These are phyloP conservation scores for Stentor roeselii DNA, from an alignment of 73 alveolate species.

Conservation along the genomic window DNA sequence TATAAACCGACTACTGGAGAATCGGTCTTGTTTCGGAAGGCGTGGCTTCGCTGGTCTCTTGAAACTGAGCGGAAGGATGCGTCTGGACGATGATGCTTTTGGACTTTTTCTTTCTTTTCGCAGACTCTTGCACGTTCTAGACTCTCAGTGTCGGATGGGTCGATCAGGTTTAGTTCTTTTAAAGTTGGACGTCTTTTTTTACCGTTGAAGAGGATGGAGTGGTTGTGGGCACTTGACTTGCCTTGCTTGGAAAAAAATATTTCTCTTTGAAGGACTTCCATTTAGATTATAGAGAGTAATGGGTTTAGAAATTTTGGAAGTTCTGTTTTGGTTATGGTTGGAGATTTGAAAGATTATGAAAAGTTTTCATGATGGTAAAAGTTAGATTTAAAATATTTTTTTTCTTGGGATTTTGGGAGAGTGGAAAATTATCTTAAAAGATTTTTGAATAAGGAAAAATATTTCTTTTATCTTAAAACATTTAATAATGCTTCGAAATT, in stretches of 20 bases:
- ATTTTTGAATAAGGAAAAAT: too few species aligned
- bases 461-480: too few species aligned
- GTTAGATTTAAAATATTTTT: too few species aligned
- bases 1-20: conserved; percentile 13
- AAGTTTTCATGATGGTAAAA: too few species aligned
- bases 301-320: too few species aligned
- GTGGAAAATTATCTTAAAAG: too few species aligned
- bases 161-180: conserved; percentile 2
- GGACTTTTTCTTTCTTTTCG: not conserved
- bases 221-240: not conserved
- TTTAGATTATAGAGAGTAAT: too few species aligned
- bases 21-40: conserved; percentile 16
- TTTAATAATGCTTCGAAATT: too few species aligned
- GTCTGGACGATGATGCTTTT: not conserved
- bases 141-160: not conserved
- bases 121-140: not conserved
- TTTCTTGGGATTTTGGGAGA: too few species aligned
- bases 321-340: too few species aligned
- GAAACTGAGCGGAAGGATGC: not conserved
- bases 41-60: not conserved
- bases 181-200: not conserved
- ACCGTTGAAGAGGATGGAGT: not conserved
- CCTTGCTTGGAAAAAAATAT: conserved; percentile 22
- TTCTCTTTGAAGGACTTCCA: not conserved
- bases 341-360: too few species aligned